Base-by-base conservation (phyloP, 1,284 basidiomycete species). In the Testicularia cyperi region DNA sequence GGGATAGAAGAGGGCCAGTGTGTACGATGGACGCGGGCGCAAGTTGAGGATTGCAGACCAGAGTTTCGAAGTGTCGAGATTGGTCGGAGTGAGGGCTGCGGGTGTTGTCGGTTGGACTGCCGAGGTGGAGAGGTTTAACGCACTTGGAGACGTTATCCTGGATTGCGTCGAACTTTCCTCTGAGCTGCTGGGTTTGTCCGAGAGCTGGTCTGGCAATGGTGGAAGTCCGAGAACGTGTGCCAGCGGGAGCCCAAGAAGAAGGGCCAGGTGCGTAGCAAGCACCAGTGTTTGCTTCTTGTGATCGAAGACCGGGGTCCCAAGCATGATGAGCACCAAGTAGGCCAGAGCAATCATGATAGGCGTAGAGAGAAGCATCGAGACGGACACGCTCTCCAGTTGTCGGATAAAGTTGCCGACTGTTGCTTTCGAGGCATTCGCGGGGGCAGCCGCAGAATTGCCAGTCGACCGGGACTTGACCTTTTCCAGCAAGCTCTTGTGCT, bases 1-100 rank as follows among this genome's bases (percentile, higher is more conserved):
- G 1, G 51, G 57, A 34, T 47, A 46, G 36, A 36, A 55, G 30
- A 62, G 44, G 10, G 58, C 52, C 1, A 44, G 30, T 1, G 52
- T 29, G 41, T 35, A 48, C 10, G 47, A 27, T 2, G 52, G 58
- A n/a, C 30, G 22, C 6, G 47, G 57, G 6, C 24, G 21, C 19
- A 53, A 39, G n/a, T 23, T 27, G 6, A 61, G 36, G 4, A 61
- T 29, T 4, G 37, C n/a, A 0, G 23, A 6, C 36, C 45, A 54
- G 29, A 26, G 32, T 4, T 22, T 22, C 15, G 20, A 10, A 13
- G 40, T 2, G 33, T 44, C 33, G 18, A 27, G 18, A 12, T 37
- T n/a, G n/a, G n/a, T n/a, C n/a, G n/a, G n/a, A n/a, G n/a, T n/a
- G n/a, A n/a, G n/a, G n/a, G n/a, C n/a, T n/a, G 19, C 4, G 15